These are phyloP conservation scores for Fistulinella prunicolor DNA, from an alignment of 768 basidiomycete genomes.

Conservation along the genomic window DNA sequence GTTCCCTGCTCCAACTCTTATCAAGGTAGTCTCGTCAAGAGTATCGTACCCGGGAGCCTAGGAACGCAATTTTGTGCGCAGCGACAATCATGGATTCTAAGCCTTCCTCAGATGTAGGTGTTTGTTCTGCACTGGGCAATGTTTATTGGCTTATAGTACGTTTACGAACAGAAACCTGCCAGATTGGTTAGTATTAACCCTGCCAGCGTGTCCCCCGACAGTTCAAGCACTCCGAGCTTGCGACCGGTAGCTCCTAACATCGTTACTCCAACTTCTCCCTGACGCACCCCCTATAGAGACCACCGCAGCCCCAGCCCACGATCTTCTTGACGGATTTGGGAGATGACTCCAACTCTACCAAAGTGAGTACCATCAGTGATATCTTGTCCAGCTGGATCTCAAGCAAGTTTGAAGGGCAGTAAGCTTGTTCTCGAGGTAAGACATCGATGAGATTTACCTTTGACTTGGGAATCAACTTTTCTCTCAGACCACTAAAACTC, in stretches of 20 bases:
- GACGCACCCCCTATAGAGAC: conserved; percentile 6
- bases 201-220: background rate
- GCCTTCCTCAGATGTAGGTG: conserved; percentile 13
- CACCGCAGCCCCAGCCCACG: conserved; percentile 5
- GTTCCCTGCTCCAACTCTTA: conserved; percentile 5
- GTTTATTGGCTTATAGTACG: background rate
- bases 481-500: conserved; percentile 6
- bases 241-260: conserved; percentile 4
- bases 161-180: conserved; percentile 6
- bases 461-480: background rate
- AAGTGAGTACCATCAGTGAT: conserved; percentile 7
- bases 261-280: background rate
- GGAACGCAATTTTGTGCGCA: background rate
- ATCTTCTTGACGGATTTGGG: conserved; percentile 15
- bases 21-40: conserved; percentile 4
- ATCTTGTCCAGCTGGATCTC: background rate
- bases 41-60: background rate
- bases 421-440: conserved; percentile 9
- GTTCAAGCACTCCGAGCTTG: background rate
- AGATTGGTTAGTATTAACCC: background rate
- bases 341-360: background rate
- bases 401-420: background rate
- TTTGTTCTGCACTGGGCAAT: background rate
- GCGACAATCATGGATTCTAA: conserved; percentile 1
- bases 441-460: background rate